phyloP scores from a whole-genome alignment of 2,329 filamentous ascomycete genomes.

The Uncinocarpus reesii region DNA sequence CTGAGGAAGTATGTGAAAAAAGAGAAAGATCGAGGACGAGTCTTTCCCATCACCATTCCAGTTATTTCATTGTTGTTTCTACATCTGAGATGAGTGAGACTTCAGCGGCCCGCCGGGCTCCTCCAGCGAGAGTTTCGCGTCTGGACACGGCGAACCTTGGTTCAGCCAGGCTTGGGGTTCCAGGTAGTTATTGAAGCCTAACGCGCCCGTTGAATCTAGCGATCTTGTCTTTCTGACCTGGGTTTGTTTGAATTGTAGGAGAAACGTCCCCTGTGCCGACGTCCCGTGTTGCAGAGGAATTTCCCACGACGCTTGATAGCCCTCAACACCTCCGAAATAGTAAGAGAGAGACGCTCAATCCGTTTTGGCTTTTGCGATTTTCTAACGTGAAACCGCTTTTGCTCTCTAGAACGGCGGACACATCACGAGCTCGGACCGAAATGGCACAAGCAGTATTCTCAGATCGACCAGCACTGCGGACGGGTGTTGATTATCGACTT shows the following conservation, averaged over 20 bases:
- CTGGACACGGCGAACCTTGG: conserved; percentile 13
- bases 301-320: background rate
- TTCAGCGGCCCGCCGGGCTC: background rate
- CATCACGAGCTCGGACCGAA: conserved; percentile 23
- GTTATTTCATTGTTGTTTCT: background rate
- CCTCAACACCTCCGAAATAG: background rate
- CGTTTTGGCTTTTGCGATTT: background rate
- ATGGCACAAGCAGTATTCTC: conserved; percentile 29
- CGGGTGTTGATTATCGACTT: conserved; percentile 46
- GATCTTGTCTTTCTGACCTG: background rate
- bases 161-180: background rate
- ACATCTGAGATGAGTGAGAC: conserved; percentile 1
- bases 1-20: too few species aligned
- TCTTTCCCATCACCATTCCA: background rate
- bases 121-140: background rate
- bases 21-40: background rate
- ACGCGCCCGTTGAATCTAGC: background rate
- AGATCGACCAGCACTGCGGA: conserved; percentile 25
- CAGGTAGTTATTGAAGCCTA: conserved; percentile 2
- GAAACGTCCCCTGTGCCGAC: conserved; percentile 10
- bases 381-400: background rate
- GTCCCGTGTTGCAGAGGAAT: conserved; percentile 14
- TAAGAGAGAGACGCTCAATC: background rate
- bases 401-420: conserved; percentile 6
- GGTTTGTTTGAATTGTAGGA: background rate